These are phyloP conservation scores for Leccinum aurantiacum DNA, from an alignment of 768 basidiomycete species.

Conservation along the genomic window DNA sequence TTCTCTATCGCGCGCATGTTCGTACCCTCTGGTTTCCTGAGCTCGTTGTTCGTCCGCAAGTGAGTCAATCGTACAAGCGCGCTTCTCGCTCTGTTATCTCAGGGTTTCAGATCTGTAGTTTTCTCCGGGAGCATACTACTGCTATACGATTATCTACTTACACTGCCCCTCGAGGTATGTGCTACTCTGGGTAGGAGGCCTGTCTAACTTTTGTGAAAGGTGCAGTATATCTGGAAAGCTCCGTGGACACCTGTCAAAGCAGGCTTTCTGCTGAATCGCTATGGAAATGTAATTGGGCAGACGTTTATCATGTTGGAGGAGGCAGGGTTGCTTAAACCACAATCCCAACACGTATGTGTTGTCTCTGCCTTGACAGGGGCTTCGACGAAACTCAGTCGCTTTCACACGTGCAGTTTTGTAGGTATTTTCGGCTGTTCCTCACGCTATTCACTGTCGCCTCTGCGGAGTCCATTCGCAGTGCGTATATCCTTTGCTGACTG, in stretches of 20 bases:
- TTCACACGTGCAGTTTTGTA: slow-evolving; percentile 6
- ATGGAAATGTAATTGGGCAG: slow-evolving; percentile 18
- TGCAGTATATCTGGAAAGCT: slow-evolving; percentile 18
- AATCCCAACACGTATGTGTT: slow-evolving; percentile 5
- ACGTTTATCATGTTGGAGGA: slow-evolving; percentile 5
- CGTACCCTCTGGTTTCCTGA: background rate
- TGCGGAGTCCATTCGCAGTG: slow-evolving; percentile 12
- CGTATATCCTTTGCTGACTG: background rate
- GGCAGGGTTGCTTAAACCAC: background rate
- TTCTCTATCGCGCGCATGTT: background rate
- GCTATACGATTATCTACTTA: slow-evolving; percentile 12
- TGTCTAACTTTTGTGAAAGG: background rate
- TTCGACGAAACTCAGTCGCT: background rate
- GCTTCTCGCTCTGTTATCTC: background rate
- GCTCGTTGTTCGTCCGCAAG: background rate
- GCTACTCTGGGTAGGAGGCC: background rate
- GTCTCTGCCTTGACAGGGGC: background rate
- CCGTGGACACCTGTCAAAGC: slow-evolving; percentile 15
- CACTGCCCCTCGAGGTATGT: slow-evolving; percentile 14
- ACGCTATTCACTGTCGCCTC: slow-evolving; percentile 8
- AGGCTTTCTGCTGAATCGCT: slow-evolving; percentile 19
- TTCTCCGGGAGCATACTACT: slow-evolving; percentile 7
- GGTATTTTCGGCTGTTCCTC: slow-evolving; percentile 7
- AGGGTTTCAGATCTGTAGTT: background rate
- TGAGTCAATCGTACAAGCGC: background rate